phyloP scores from a whole-genome alignment of 192 early-diverging fungal genomes.

The Physocladia obscura region DNA sequence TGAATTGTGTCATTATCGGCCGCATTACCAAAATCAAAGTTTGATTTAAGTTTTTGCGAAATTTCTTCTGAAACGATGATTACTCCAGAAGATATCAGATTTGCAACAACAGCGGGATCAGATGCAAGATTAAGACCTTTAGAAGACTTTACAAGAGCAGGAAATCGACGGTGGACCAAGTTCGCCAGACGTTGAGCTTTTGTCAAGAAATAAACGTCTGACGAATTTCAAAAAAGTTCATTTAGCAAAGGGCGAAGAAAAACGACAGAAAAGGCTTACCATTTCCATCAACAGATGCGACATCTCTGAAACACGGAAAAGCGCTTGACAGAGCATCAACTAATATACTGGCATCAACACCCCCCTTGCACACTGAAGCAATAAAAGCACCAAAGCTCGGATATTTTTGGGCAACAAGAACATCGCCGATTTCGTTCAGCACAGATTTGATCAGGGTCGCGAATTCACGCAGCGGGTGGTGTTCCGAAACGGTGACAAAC shows the following conservation, averaged over 20 bases:
- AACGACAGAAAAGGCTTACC: not conserved
- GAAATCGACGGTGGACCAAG: slow-evolving; percentile 4
- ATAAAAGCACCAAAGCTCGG: slow-evolving; percentile 70
- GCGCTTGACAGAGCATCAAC: slow-evolving; percentile 60
- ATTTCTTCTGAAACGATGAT: not conserved
- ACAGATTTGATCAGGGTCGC: slow-evolving; percentile 63
- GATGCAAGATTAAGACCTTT: not conserved
- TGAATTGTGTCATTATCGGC: not conserved
- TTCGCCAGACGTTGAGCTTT: slow-evolving; percentile 14
- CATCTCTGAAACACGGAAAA: slow-evolving; percentile 74
- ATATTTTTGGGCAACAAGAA: slow-evolving; percentile 62
- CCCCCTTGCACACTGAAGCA: slow-evolving; percentile 56
- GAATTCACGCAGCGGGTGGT: slow-evolving; percentile 58
- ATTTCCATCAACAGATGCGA: not conserved
- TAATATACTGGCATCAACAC: slow-evolving; percentile 39
- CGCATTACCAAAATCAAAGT: not conserved
- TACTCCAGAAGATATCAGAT: not conserved
- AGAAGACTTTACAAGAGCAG: not conserved
- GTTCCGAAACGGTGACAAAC: slow-evolving; percentile 66
- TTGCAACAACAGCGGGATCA: slow-evolving; percentile 5
- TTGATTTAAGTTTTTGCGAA: not conserved
- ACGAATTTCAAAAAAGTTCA: not conserved
- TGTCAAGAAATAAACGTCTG: not conserved
- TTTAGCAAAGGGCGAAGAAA: not conserved
- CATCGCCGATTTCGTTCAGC: slow-evolving; percentile 69